A percentile compares a stretch with the other conserved stretches of the same genome.
Conservation (phyloP, 1,284 basidiomycete genomes). For the Heterobasidion occidentale region DNA sequence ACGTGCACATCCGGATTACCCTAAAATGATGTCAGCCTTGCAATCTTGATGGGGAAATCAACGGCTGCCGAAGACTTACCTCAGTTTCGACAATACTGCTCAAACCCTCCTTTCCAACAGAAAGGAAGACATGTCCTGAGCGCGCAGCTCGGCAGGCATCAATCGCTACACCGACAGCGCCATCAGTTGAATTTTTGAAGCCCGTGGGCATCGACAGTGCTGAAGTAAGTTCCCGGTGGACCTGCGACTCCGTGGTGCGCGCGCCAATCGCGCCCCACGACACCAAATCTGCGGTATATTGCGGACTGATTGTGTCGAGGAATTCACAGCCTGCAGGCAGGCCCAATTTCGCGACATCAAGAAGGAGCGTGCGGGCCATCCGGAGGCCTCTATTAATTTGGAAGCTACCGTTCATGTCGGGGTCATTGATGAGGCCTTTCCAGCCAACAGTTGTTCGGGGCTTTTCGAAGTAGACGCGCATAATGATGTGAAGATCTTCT, state of each 20-base stretch:
- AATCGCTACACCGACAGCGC: slow-evolving; percentile 76
- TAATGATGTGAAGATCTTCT: slow-evolving; percentile 90
- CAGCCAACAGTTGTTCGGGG: slow-evolving; percentile 95
- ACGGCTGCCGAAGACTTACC: slow-evolving; percentile 29
- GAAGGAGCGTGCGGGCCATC: slow-evolving; percentile 82
- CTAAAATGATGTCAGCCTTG: slow-evolving; percentile 23
- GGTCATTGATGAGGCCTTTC: slow-evolving; percentile 98
- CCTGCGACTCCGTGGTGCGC: slow-evolving; percentile 93
- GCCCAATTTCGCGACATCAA: slow-evolving; percentile 82
- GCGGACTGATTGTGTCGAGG: slow-evolving; percentile 82
- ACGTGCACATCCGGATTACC: slow-evolving; percentile 89
- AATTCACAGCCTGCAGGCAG: slow-evolving; percentile 87
- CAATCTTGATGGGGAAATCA: background rate
- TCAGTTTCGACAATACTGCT: slow-evolving; percentile 89
- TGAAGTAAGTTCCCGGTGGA: slow-evolving; percentile 83
- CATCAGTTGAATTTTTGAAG: slow-evolving; percentile 74
- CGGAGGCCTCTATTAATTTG: slow-evolving; percentile 96
- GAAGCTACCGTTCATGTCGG: slow-evolving; percentile 79
- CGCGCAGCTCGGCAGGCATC: slow-evolving; percentile 89
- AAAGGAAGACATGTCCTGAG: slow-evolving; percentile 86
- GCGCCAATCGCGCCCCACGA: slow-evolving; percentile 98
- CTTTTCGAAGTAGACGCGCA: slow-evolving; percentile 97
- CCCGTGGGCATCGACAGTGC: slow-evolving; percentile 88
- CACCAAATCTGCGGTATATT: slow-evolving; percentile 94
- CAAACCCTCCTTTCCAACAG: slow-evolving; percentile 88